Conservation (phyloP, 306 rosid genomes). For the Fagus sylvatica region DNA sequence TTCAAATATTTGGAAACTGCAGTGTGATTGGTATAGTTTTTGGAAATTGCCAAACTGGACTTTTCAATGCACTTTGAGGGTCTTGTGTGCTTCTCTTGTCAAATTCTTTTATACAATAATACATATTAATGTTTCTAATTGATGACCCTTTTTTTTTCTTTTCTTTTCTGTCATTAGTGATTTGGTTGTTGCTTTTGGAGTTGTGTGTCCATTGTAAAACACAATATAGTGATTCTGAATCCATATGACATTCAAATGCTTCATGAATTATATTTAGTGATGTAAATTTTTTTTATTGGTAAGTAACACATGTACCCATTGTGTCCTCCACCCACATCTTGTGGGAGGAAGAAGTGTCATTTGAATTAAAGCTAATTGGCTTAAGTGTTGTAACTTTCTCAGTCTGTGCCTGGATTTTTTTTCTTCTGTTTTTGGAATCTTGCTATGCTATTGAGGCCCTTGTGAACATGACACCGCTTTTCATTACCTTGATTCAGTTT, state of each 20-base stretch:
- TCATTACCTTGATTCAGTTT: constrained; percentile 50
- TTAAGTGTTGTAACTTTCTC: not conserved
- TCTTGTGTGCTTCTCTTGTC: not conserved
- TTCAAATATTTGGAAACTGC: not conserved
- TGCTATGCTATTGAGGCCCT: not conserved
- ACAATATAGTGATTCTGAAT: not conserved
- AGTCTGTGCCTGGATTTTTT: not conserved
- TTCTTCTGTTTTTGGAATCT: constrained; percentile 1
- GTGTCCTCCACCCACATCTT: too few species aligned
- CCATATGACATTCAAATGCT: not conserved
- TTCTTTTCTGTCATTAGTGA: not conserved
- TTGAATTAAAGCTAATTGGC: too few species aligned
- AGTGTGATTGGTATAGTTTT: too few species aligned
- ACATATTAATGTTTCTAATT: too few species aligned
- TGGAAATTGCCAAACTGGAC: not conserved
- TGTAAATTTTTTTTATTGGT: not conserved
- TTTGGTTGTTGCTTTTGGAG: not conserved
- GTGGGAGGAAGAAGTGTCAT: too few species aligned
- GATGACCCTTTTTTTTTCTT: too few species aligned
- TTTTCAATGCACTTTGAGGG: not conserved
- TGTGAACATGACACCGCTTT: constrained; percentile 29
- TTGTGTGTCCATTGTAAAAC: not conserved
- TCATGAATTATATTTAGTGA: not conserved
- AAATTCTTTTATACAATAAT: not conserved
- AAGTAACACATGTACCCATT: too few species aligned